Evolutionary conservation across 495 filamentous ascomycete genomes (phyloP), one percentile per base, ranked within the genome.

Genomic region (Pyrenula massariospora): DNA sequence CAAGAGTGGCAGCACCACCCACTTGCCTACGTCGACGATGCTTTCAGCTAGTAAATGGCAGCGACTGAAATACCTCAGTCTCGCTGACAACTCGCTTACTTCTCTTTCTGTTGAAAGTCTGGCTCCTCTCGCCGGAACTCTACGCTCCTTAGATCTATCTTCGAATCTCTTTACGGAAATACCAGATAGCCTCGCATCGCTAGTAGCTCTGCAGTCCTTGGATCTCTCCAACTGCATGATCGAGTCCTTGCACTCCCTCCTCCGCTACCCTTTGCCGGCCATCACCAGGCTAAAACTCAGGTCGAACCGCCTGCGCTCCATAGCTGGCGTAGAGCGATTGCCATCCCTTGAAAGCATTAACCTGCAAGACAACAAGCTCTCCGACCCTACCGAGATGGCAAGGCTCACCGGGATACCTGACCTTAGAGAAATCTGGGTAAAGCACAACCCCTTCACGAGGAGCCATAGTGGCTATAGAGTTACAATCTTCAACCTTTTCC

Each of bases 171-270:
- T 97, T 64, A 82, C 82, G 0, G 88, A 96, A 63, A 85, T 96
- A 50, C 93, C 93, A 1, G 93, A 97, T 65, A 88, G 87, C 62
- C 70, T 98, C 31, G 83, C 90, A 42, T 84, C 80, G 12, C 73
- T 98, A 51, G 87, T 87, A 25, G 84, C 87, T 21, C 77, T 98
- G 22, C 81, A 89, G 51, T 91, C 93, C 22, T 71, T 98, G 51
- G 97, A 98, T 63, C 76, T 98, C 24, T 92, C 91, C 12, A 84
- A 90, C 63, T 96, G 93, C 77, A 96, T 97, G 92, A 95, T 98
- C 53, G 89, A 93, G 55, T 94, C 90, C 25, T 73, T 98, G 56
- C 90, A 94, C 61, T 95, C 91, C 2, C 74, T 98, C 19, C 82
- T 84, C 1, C 81, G 87, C 56, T 91, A 85, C 66, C 92, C 93